Evolutionary conservation across 2,329 filamentous ascomycete genomes (phyloP), one percentile per base, ranked within the genome.

Genomic region (Fusarium falciforme): DNA sequence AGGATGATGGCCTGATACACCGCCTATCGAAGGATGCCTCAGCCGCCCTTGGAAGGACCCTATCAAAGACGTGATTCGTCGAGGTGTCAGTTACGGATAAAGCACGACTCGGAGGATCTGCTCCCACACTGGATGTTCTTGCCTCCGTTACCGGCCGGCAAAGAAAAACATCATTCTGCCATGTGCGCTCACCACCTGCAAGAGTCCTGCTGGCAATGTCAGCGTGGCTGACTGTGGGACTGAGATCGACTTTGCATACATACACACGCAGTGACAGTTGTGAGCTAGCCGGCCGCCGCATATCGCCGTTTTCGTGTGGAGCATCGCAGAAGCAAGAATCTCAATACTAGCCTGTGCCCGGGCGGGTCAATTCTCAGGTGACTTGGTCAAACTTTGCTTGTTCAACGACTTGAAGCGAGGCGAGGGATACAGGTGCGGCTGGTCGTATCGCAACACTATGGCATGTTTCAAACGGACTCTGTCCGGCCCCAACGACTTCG

Each of bases 1-100:
- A 54, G 33, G 27, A 35, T 25, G 55, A 55, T 29, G 29, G 44
- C 64, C 61, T 69, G 63, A 71, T 47, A 61, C 59, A 66, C 42
- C 44, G 31, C 33, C 70, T 49, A 35, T 29, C 57, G 61, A 25
- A n/a, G 22, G 33, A 58, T 58, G 33, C 10, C 16, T 58, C 29
- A 5, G 20, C 7, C 22, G 25, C 38, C 42, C 64, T 33, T 55
- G 52, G 47, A 52, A 20, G 17, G 10, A 38, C 27, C 57, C 35
- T 11, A 7, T 20, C 27, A 27, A 61, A 29, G 38, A 11, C n/a
- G 40, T 33, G 27, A 49, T 35, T 36, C 20, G 29, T 12, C 5
- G 16, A 61, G 29, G 31, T 9, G 40, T 10, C 4, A 14, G 47
- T 52, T 22, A 49, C 20, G 14, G 31, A 25, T 27, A 25, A 27